Conservation (phyloP, 169 alveolate species). For the Cryptosporidium tyzzeri region DNA sequence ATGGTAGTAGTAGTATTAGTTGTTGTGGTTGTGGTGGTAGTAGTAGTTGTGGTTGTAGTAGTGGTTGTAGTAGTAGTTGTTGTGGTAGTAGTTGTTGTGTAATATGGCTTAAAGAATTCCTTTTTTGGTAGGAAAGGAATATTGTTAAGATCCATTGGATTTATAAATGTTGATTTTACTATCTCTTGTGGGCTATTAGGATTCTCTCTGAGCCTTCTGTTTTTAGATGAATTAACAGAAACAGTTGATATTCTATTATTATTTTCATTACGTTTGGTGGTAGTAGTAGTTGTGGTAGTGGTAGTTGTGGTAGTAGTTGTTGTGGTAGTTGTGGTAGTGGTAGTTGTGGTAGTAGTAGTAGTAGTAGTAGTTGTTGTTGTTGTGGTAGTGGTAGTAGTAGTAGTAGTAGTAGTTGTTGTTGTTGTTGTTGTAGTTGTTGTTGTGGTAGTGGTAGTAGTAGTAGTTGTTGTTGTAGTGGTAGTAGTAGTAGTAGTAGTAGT, state of each 20-base stretch:
- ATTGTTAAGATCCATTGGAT: conserved; percentile 29
- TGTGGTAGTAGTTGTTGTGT: conserved; percentile 58
- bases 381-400: not conserved
- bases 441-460: conserved; percentile 19
- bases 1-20: not conserved
- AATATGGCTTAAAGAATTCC: conserved; percentile 2
- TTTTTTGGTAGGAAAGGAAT: conserved; percentile 40
- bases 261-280: conserved; percentile 49
- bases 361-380: not conserved
- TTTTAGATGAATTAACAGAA: not conserved
- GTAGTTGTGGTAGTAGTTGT: conserved; percentile 50
- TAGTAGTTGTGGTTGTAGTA: conserved; percentile 1
- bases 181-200: not conserved
- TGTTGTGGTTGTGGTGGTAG: not conserved
- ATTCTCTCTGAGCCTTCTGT: conserved; percentile 28
- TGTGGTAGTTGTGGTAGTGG: conserved; percentile 12
- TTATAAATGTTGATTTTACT: conserved; percentile 26
- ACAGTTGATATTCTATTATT: conserved; percentile 35
- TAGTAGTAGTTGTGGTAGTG: conserved; percentile 31
- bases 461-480: not conserved
- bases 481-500: conserved; percentile 11
- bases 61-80: not conserved
- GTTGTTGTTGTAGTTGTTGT: conserved; percentile 37
- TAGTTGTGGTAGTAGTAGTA: conserved; percentile 19
- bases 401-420: conserved; percentile 1